phyloP scores from a whole-genome alignment of 2,329 filamentous ascomycete species.

The Aspergillus sp. region DNA sequence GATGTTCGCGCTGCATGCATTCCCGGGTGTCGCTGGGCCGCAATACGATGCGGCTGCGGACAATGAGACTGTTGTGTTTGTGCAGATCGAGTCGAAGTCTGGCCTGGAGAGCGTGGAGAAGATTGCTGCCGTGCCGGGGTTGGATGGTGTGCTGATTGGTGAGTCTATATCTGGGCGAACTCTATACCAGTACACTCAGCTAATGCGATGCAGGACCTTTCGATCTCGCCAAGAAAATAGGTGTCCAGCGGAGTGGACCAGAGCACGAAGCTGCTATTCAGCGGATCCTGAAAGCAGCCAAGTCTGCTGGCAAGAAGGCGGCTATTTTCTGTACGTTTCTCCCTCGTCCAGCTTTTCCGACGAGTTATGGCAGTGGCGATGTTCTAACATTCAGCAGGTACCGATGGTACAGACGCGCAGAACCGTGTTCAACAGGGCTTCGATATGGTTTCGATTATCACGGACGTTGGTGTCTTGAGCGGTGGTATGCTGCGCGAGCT shows the following conservation, averaged over 20 bases:
- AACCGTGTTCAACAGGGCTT: constrained; percentile 38
- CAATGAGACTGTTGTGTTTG: constrained; percentile 30
- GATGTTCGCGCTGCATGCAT: constrained; percentile 33
- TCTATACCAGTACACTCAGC: too few relatives aligned
- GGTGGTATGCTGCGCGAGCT: constrained; percentile 35
- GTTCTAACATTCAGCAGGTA: constrained; percentile 20
- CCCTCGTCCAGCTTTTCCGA: too few relatives aligned
- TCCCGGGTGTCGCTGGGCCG: constrained; percentile 25
- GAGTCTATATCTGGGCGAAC: not conserved
- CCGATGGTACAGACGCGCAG: constrained; percentile 36
- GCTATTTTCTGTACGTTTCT: constrained; percentile 43
- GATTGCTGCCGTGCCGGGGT: constrained; percentile 42
- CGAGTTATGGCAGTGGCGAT: too few relatives aligned
- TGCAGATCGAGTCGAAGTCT: constrained; percentile 44
- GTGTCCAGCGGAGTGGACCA: constrained; percentile 33
- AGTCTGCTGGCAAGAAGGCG: constrained; percentile 39
- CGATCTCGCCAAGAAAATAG: constrained; percentile 41
- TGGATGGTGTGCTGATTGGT: constrained; percentile 45
- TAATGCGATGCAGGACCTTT: constrained; percentile 27
- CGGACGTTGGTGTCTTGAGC: constrained; percentile 36
- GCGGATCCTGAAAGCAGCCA: constrained; percentile 34
- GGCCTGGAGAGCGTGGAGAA: constrained; percentile 46
- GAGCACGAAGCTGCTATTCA: constrained; percentile 44
- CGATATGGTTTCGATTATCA: constrained; percentile 42
- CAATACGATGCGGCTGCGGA: constrained; percentile 39